Evolutionary conservation across 2,329 filamentous ascomycete genomes (phyloP).

Genomic region (Penicillium sp.): DNA sequence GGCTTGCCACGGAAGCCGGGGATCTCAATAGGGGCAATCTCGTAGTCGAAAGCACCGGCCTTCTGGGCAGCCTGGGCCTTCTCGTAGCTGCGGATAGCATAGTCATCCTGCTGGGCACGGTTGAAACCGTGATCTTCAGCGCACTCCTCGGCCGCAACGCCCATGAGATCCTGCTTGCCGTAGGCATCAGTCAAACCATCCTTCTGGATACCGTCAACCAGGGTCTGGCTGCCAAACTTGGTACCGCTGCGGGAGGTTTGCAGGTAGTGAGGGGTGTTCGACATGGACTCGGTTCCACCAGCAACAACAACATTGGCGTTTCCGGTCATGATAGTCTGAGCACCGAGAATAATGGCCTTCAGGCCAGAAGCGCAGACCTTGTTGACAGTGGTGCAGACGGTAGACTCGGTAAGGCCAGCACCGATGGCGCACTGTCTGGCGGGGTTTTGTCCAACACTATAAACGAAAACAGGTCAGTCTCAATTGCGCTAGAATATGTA

Average conservation of each 20-base stretch:
- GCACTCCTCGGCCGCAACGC: slow-evolving; percentile 87
- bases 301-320: slow-evolving; percentile 91
- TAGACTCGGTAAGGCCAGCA: slow-evolving; percentile 76
- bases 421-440: slow-evolving; percentile 89
- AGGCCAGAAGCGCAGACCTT: slow-evolving; percentile 96
- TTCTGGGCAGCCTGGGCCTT: slow-evolving; percentile 84
- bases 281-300: slow-evolving; percentile 97
- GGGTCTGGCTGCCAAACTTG: slow-evolving; percentile 88
- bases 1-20: slow-evolving; percentile 89
- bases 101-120: slow-evolving; percentile 87
- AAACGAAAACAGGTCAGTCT: slow-evolving; percentile 10
- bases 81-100: slow-evolving; percentile 92
- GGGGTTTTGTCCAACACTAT: slow-evolving; percentile 89
- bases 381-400: slow-evolving; percentile 91
- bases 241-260: slow-evolving; percentile 79
- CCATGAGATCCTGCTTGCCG: slow-evolving; percentile 93
- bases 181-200: slow-evolving; percentile 94
- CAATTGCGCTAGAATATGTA: not conserved
- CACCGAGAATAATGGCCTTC: slow-evolving; percentile 91
- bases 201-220: slow-evolving; percentile 89
- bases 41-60: slow-evolving; percentile 73
- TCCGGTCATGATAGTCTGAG: slow-evolving; percentile 96
- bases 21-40: slow-evolving; percentile 89
- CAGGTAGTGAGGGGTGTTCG: slow-evolving; percentile 94
- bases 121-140: slow-evolving; percentile 76